Base-by-base conservation (phyloP, 1,284 basidiomycete species). In the Sporisorium scitamineum region DNA sequence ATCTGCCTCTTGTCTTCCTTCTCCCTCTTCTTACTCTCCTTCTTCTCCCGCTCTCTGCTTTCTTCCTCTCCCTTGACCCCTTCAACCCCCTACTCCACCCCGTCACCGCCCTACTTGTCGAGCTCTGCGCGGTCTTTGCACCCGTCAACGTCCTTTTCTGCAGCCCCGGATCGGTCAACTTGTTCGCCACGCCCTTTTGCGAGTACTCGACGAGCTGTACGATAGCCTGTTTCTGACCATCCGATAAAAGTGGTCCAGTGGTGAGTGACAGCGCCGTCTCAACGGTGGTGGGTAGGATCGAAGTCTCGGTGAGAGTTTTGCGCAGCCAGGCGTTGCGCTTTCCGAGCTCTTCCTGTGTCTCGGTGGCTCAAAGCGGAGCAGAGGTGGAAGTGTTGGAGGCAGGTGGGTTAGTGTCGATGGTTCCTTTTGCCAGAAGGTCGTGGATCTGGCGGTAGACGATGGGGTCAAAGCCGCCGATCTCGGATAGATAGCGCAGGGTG, bases 271-370 rank as follows among this genome's bases (percentile, higher is more conserved):
- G 54, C 0, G 77, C 71, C 1, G 74, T 70, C n/a, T 79, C 75
- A 13, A 79, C 70, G 10, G 75, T 48, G 22, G 62, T 75, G 11
- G 77, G 77, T 4, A 79, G 45, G 11, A 77, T 26, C 9, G 70
- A 67, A 20, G 70, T 69, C 34, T 76, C 67, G 7, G 27, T 27
- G 9, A 76, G 53, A 24, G 69, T 62, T 14, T 76, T 74, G 50
- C 72, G 71, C 9, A 67, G 48, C 76, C 76, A 78, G 16, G 70
- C 63, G 53, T 72, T 75, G 16, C 59, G 56, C 42, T 54, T 68
- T 13, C 59, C 60, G 1, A 76, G 51, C 9, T 72, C 59, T 37
- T 78, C 66, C 4, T 9, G 11, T 16, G 22, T 24, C 44, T 24
- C 22, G 13, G 44, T 13, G 24, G 44, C 24, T 45, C 29, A 56